Base-by-base conservation (phyloP, 148 eudicot genomes). In the Tetragonia tetragonoides region DNA sequence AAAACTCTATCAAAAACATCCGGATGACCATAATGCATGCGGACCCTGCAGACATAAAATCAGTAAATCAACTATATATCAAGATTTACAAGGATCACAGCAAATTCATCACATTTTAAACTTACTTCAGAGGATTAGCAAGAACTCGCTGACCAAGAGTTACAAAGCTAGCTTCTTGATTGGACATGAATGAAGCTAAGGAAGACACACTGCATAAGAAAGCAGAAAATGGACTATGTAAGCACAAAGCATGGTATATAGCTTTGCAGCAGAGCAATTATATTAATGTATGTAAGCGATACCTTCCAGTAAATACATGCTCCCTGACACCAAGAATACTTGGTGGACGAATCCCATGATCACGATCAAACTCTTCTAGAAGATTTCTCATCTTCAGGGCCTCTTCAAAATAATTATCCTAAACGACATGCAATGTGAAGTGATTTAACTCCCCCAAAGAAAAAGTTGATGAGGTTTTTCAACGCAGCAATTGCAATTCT, bases 11-110 rank as follows among this genome's bases (percentile, higher is more conserved):
- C 99, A 83, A 96, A 96, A 72, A 96, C 95, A 90, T 96, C 99
- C 10, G 99, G 99, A 87, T 96, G 99, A 46, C 99, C 99, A 88
- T 96, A 96, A 84, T 96, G 99, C 99, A 96, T 96, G 61, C 99
- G 98, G 28, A 93, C 95, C 92, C 99, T 96, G 87, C 51, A 71
- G 21, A 73, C 28, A 74, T 60, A 68, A 78, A 56, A 70, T 21
- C 40, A 64, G 56, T 74, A 68, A 39, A 54, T 70, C 23, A 72
- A 70, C 10, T 16, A 80, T 16, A 80, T 18, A 57, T 60, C 5
- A 56, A 7, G 57, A 54, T 59, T 14, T 21, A 61, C 42, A 15
- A 51, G 37, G 44, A 37, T 34, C 34, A 66, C 24, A 80, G 17
- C 38, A 74, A 62, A 18, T 49, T 66, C n/a, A 60, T 24, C 21